Percentiles rank a stretch among this genome's conserved stretches.
Conservation (phyloP, 371 early-diverging fungal genomes). For the Lichtheimia hyalospora region DNA sequence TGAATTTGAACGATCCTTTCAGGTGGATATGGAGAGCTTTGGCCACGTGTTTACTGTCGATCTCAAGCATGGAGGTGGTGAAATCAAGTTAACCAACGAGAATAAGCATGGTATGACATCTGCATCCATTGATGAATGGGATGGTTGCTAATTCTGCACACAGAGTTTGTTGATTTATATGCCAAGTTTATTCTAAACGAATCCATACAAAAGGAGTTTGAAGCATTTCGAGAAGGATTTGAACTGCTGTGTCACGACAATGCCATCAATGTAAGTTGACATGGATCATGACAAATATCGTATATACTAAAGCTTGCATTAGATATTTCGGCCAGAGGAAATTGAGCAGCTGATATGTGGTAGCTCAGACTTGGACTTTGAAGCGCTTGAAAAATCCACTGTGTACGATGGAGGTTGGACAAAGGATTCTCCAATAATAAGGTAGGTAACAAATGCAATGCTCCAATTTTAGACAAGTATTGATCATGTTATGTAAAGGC, state of each 20-base stretch:
- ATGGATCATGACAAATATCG: not conserved
- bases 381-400: constrained; percentile 79
- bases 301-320: not conserved
- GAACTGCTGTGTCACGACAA: constrained; percentile 82
- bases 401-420: constrained; percentile 89
- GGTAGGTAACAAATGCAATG: constrained; percentile 21
- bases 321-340: constrained; percentile 92
- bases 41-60: constrained; percentile 63
- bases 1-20: constrained; percentile 68
- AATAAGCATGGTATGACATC: constrained; percentile 47
- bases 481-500: constrained; percentile 12
- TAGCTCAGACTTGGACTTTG: constrained; percentile 84
- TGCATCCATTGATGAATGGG: not conserved
- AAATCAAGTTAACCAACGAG: constrained; percentile 59
- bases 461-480: constrained; percentile 9
- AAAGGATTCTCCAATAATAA: constrained; percentile 63
- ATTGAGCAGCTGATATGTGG: constrained; percentile 96
- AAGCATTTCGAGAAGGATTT: constrained; percentile 90
- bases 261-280: constrained; percentile 60
- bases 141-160: not conserved
- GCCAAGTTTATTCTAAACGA: constrained; percentile 71
- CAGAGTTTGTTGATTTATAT: constrained; percentile 76
- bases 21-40: constrained; percentile 65
- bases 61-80: constrained; percentile 62
- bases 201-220: constrained; percentile 78